These are phyloP conservation scores for Elaeis guineensis DNA, from an alignment of 176 grass and related monocot genomes.

Conservation along the genomic window DNA sequence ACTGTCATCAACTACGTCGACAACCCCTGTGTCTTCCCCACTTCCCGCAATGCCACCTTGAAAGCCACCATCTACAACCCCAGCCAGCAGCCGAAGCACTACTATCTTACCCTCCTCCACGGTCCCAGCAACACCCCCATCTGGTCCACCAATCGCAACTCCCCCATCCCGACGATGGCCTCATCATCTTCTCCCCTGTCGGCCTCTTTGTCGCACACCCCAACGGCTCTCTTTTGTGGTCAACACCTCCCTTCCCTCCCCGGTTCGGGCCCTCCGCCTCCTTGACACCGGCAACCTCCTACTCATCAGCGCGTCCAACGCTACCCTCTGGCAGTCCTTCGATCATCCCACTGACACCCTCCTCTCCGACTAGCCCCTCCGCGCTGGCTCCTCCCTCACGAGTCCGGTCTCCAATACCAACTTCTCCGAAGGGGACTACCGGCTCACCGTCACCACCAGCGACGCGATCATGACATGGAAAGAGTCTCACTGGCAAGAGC, in stretches of 20 bases:
- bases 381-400: constrained; percentile 30
- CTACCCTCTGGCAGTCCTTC: constrained; percentile 75
- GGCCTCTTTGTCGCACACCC: constrained; percentile 38
- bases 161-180: constrained; percentile 37
- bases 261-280: constrained; percentile 42
- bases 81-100: constrained; percentile 34
- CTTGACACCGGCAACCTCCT: constrained; percentile 66
- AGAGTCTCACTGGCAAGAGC: constrained; percentile 12
- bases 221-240: constrained; percentile 50
- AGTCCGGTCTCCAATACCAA: constrained; percentile 19
- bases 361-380: constrained; percentile 44
- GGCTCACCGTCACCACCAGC: constrained; percentile 10
- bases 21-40: constrained; percentile 43
- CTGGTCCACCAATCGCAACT: constrained; percentile 61
- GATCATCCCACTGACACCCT: constrained; percentile 55
- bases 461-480: constrained; percentile 51
- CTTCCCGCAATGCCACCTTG: constrained; percentile 38
- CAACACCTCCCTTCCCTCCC: constrained; percentile 25
- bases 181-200: constrained; percentile 24
- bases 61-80: constrained; percentile 40
- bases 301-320: constrained; percentile 43
- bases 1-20: constrained; percentile 32
- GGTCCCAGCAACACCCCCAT: constrained; percentile 31
- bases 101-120: constrained; percentile 61
- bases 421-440: constrained; percentile 42